Evolutionary conservation across 257 asterid genomes (phyloP), one percentile per base, ranked within the genome.

Genomic region (Plantago elongata): DNA sequence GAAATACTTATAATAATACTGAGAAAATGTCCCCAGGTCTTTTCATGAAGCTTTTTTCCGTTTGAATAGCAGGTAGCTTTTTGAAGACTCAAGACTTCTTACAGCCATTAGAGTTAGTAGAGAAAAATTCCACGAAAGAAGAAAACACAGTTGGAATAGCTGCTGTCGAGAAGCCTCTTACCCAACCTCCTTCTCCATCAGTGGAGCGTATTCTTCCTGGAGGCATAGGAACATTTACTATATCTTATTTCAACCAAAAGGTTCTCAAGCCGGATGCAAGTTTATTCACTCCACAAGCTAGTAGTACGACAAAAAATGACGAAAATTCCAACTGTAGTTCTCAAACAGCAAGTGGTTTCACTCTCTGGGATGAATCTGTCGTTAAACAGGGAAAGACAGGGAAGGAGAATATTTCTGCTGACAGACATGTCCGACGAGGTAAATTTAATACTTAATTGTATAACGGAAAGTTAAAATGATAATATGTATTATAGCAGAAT

Each of bases 341-440:
- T 76, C 79, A 82, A 69, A 42, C 88, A 0, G 95, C 89, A 58
- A 74, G 87, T 75, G 86, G 88, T 75, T 89, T 92, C 78, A 74
- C 91, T 13, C 65, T 89, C 67, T 92, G 97, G 96, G 89, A 84
- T 60, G 99, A 87, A 71, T 83, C 96, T 84, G 79, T 84, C 3
- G 69, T 62, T 50, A 83, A 74, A 51, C 87, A 73, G 96, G 99
- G 96, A 85, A 77, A 87, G 95, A 87, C 99, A 82, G 96, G 95
- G 97, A 89, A 93, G 95, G 97, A 93, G 95, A 93, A 83, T 81
- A 59, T 72, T 68, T 62, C 78, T 38, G 77, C 79, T 50, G 83
- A 86, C 49, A 75, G 77, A 69, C 79, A 79, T 55, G 64, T 73
- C 47, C 47, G 77, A 62, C 78, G 60, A 81, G 99, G 99, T 92